Percentiles rank a stretch among this genome's conserved stretches.
These are phyloP conservation scores for Colletotrichum musicola DNA, from an alignment of 2,329 filamentous ascomycete genomes.

Conservation along the genomic window DNA sequence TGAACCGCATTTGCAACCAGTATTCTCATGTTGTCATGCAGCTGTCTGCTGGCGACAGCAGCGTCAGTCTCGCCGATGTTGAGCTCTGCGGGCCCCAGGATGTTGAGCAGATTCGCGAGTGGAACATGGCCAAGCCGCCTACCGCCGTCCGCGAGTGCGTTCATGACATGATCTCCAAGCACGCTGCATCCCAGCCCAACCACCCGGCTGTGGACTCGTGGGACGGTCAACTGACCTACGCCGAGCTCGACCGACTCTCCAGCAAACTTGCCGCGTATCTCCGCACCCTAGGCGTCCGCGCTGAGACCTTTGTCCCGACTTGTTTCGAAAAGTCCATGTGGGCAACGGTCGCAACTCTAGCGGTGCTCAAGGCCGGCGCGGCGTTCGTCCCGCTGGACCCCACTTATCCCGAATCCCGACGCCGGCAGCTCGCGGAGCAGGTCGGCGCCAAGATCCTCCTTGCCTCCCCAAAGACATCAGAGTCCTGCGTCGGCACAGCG, in stretches of 20 bases:
- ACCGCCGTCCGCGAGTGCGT: conserved; percentile 6
- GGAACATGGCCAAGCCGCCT: not conserved
- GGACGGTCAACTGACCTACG: not conserved
- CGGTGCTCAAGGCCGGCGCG: conserved; percentile 49
- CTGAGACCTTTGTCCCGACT: conserved; percentile 43
- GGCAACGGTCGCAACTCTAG: conserved; percentile 48
- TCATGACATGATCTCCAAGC: conserved; percentile 10
- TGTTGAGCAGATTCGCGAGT: not conserved
- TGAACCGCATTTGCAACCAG: not conserved
- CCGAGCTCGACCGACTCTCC: not conserved
- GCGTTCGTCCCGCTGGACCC: conserved; percentile 49
- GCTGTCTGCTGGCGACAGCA: not conserved
- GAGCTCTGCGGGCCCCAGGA: not conserved
- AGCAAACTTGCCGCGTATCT: conserved; percentile 41
- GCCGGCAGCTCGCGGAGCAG: too few species aligned
- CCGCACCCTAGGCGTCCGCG: conserved; percentile 41
- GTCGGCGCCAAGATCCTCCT: too few species aligned
- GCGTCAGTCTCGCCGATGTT: not conserved
- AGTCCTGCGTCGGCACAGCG: not conserved
- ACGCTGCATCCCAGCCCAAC: not conserved
- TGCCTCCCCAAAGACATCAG: too few species aligned
- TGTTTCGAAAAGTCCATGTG: conserved; percentile 50
- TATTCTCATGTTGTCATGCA: not conserved
- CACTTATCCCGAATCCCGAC: not conserved
- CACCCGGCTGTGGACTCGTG: conserved; percentile 18